phyloP scores from a whole-genome alignment of 176 grass and related monocot genomes.

The Thinopyrum elongatum region DNA sequence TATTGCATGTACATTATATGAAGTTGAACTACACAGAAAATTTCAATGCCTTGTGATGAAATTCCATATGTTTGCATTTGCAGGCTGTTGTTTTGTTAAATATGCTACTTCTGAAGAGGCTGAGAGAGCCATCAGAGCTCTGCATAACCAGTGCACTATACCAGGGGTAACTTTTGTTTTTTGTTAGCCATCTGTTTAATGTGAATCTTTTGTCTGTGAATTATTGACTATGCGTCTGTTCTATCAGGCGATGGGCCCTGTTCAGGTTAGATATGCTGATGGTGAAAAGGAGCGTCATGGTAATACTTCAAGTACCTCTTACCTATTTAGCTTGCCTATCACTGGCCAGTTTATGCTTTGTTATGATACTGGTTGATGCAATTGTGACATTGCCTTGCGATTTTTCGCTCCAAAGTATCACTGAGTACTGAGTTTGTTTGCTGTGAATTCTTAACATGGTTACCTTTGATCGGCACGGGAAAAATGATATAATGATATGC shows the following conservation, averaged over 20 bases:
- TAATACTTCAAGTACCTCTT: constrained; percentile 30
- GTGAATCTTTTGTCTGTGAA: constrained; percentile 12
- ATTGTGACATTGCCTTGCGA: neutral
- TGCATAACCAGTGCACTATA: constrained; percentile 92
- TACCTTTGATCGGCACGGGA: neutral
- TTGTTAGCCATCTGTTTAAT: constrained; percentile 36
- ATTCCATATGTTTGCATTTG: constrained; percentile 39
- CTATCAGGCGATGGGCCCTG: constrained; percentile 70
- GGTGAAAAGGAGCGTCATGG: constrained; percentile 89
- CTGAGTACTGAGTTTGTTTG: neutral
- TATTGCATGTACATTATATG: constrained; percentile 5
- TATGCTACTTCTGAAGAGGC: constrained; percentile 92
- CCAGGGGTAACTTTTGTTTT: constrained; percentile 62
- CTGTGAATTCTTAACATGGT: neutral
- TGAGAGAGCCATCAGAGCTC: constrained; percentile 88
- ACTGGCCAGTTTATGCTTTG: neutral
- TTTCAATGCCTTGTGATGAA: constrained; percentile 34
- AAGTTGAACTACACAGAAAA: constrained; percentile 21
- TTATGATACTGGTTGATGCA: neutral
- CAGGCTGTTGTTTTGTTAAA: constrained; percentile 99
- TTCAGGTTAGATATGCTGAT: constrained; percentile 99
- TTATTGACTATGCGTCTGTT: constrained; percentile 35
- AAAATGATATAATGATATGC: neutral
- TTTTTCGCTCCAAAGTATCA: neutral
- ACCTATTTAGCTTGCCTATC: neutral